Conservation (phyloP, 805 yeast species). For the Wickerhamomyces silvicola region DNA sequence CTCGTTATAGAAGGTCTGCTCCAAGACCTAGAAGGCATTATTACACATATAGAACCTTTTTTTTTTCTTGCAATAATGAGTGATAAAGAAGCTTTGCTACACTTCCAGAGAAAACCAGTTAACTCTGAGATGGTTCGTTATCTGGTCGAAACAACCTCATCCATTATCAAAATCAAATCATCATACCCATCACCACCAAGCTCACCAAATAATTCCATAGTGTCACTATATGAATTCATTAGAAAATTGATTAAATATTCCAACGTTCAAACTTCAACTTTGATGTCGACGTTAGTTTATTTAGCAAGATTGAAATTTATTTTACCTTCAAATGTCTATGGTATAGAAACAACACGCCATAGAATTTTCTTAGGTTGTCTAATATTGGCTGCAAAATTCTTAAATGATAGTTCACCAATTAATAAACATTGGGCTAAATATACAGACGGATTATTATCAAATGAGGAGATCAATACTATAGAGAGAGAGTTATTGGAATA, state of each 20-base stretch:
- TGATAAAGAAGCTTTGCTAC: slow-evolving; percentile 42
- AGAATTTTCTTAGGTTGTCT: slow-evolving; percentile 86
- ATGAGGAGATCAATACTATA: slow-evolving; percentile 81
- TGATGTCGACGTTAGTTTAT: slow-evolving; percentile 88
- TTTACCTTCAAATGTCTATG: slow-evolving; percentile 82
- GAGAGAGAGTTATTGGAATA: slow-evolving; percentile 82
- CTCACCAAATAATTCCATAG: slow-evolving; percentile 24
- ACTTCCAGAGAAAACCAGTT: slow-evolving; percentile 52
- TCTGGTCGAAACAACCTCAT: slow-evolving; percentile 50
- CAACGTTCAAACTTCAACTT: slow-evolving; percentile 90
- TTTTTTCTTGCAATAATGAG: too few relatives aligned
- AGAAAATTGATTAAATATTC: slow-evolving; percentile 67
- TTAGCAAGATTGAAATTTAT: slow-evolving; percentile 68
- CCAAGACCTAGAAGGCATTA: too few relatives aligned
- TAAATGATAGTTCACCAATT: slow-evolving; percentile 91
- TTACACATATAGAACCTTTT: too few relatives aligned
- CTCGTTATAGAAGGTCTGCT: too few relatives aligned
- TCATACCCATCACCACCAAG: slow-evolving; percentile 34
- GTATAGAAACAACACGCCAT: slow-evolving; percentile 90
- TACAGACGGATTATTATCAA: slow-evolving; percentile 75
- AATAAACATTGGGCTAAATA: slow-evolving; percentile 95
- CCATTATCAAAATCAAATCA: slow-evolving; percentile 42
- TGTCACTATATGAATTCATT: slow-evolving; percentile 57
- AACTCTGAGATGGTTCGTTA: slow-evolving; percentile 50
- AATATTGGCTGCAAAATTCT: slow-evolving; percentile 84